Evolutionary conservation across 257 asterid species (phyloP), one percentile per base, ranked within the genome.

Genomic region (Plantago major): DNA sequence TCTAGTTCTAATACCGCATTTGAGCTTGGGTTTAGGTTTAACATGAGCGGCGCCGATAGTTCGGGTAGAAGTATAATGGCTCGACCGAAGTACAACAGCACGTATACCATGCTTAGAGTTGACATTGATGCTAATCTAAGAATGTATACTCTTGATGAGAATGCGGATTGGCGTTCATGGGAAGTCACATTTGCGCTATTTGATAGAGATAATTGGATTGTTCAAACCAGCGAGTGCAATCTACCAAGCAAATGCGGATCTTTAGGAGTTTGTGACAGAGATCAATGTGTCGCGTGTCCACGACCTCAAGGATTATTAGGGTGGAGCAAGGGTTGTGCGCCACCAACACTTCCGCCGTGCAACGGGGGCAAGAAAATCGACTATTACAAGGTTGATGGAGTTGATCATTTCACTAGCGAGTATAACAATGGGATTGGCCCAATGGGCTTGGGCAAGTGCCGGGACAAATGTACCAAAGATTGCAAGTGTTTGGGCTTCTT

Each of bases 201-300:
- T 53, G 19, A 53, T 53, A 10, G 58, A 15, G 58, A 53, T 53
- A 40, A 53, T 19, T 22, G 58, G 42, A 11, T 22, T 0, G 42
- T 37, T 11, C 58, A 26, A 53, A 37, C 42, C 15, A 53, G 58
- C 11, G 58, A 53, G 42, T 53, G 58, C 37, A 37, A 53, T 22
- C n/a, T 53, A 7, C 58, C 58, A 53, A 68, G 48, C 42, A 71
- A 71, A 54, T 83, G 90, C 57, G 89, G 84, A 8, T 68, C 69
- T 0, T 54, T 78, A 13, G 87, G 82, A 0, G 71, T 78, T 4
- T 78, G 75, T 51, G 79, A 76, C 3, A 77, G 47, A 8, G 60
- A 68, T 50, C 83, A 78, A 17, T 83, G 90, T 30, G 77, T 83
- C 3, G 79, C 82, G 8, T 74, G 85, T 52, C 85, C 87, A 1